Base-by-base conservation (phyloP, 192 early-diverging fungal species). In the Umbelopsis sp. region DNA sequence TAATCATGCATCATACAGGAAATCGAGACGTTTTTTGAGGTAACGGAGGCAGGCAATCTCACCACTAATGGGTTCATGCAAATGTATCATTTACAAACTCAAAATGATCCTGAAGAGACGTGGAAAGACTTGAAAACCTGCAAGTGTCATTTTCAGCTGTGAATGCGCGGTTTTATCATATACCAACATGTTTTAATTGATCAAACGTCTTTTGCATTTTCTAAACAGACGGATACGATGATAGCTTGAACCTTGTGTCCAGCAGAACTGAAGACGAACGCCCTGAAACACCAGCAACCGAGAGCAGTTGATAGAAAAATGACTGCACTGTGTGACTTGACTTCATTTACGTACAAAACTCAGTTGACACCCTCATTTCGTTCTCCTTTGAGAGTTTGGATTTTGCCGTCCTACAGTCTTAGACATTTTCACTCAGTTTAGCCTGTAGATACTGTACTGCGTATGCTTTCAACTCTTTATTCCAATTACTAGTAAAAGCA, bases 81-180 rank as follows among this genome's bases (percentile, higher is more conserved):
- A 75, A 87, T 96, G 86, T 93, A 92, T 81, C 89, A 90, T 65
- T 72, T 91, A 53, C 89, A 90, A 72, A 90, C 87, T 4, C 74
- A 81, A 20, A 83, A 85, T 11, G 88, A 91, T 21, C 85, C 86
- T 18, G 86, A 88, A 46, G 91, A 92, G 78, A 93, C 92, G 21
- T 88, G 90, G 86, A 88, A 85, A 50, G 92, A 93, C 72, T 79
- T 93, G 41, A 80, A 85, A 49, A 90, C 85, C 69, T 89, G 78
- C 75, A 72, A 52, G 64, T 66, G 71, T 25, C 11, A 30, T 30
- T 30, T 3, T 30, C 1, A 1, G 27, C 27, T 30, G 27, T 30
- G 1, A 30, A 30, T 30, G 27, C 1, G 27, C 27, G 27, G 3
- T 30, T 30, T 30, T 30, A 30, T 30, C 27, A 30, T 30, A 30